Conservation (phyloP, 208 protist genomes). For the Kentomonas sorsogonicus region DNA sequence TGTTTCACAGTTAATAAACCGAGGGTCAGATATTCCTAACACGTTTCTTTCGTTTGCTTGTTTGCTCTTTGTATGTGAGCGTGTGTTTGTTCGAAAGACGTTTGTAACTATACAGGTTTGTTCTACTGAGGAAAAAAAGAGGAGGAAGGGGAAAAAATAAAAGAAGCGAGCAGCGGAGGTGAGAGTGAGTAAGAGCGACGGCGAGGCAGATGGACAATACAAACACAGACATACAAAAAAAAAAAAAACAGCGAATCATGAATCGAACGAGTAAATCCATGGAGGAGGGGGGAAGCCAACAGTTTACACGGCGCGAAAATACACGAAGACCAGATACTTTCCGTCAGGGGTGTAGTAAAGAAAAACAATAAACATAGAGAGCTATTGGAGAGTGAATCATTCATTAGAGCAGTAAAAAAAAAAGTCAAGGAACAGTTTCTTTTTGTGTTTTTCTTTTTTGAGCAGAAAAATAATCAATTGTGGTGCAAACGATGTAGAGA, state of each 20-base stretch:
- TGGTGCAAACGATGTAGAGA: constrained; percentile 8
- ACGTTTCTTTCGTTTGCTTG: too few species aligned
- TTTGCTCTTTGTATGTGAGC: too few species aligned
- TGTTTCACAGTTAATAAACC: too few species aligned
- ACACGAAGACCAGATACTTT: neutral
- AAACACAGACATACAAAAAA: neutral
- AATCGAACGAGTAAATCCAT: neutral
- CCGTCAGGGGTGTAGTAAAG: neutral
- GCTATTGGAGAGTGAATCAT: neutral
- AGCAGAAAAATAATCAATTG: constrained; percentile 15
- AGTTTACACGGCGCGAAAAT: neutral
- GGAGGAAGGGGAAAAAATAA: neutral
- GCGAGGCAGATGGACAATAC: neutral
- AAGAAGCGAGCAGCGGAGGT: neutral
- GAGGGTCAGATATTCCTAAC: too few species aligned
- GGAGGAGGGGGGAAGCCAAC: neutral
- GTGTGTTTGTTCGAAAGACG: too few species aligned
- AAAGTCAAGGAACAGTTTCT: neutral
- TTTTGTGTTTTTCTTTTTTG: constrained; percentile 13
- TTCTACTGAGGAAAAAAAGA: constrained; percentile 1
- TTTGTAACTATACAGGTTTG: too few species aligned
- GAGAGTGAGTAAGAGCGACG: neutral
- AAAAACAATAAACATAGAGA: constrained; percentile 9
- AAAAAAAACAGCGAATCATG: constrained; percentile 1
- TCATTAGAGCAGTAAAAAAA: constrained; percentile 6